phyloP scores from a whole-genome alignment of 2,329 filamentous ascomycete species.

The Colletotrichum tropicicola region DNA sequence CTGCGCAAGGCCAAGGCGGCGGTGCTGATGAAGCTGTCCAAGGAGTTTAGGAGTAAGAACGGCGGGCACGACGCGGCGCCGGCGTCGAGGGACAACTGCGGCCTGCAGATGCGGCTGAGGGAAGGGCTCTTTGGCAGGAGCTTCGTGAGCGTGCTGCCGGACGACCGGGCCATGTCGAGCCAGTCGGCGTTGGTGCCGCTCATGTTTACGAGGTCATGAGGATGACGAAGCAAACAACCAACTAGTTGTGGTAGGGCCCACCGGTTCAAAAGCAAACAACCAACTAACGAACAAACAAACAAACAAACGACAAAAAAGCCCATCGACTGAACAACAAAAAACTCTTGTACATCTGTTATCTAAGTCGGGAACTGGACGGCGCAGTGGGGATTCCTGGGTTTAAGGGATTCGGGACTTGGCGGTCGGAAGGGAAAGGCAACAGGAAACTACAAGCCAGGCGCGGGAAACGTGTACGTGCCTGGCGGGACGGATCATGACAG shows the following conservation, averaged over 20 bases:
- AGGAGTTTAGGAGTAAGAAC: conserved; percentile 51
- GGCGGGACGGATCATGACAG: conserved; percentile 2
- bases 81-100: conserved; percentile 34
- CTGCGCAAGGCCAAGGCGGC: conserved; percentile 68
- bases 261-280: not conserved
- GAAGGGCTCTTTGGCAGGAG: conserved; percentile 53
- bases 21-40: conserved; percentile 66
- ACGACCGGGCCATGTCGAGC: conserved; percentile 59
- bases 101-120: conserved; percentile 47
- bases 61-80: conserved; percentile 17
- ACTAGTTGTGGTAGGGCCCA: no score
- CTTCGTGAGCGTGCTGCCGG: conserved; percentile 46
- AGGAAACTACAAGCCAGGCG: conserved; percentile 1
- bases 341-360: conserved; percentile 24
- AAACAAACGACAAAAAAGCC: not conserved
- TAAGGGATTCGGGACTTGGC: conserved; percentile 15
- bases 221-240: not conserved
- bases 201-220: conserved; percentile 61
- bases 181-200: conserved; percentile 65
- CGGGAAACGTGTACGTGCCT: not conserved
- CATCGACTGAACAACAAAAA: conserved; percentile 1
- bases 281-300: not conserved
- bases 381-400: conserved; percentile 12
- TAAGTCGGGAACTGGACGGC: conserved; percentile 13
- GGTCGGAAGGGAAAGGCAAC: conserved; percentile 20